phyloP scores from a whole-genome alignment of 2,329 filamentous ascomycete genomes.

The Ceratocystis albifundus region DNA sequence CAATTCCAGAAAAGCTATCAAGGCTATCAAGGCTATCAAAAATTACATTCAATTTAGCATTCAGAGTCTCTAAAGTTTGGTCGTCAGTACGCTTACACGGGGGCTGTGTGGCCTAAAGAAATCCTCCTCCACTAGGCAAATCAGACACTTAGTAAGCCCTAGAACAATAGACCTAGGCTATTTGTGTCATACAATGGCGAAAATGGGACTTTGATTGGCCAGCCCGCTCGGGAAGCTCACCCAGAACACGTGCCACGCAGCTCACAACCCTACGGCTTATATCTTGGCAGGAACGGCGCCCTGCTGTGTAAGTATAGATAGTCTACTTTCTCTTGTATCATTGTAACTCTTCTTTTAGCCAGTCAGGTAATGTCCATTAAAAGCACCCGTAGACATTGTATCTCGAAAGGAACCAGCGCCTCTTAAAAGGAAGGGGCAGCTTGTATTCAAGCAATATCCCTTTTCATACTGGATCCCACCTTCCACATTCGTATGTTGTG shows the following conservation, averaged over 20 bases:
- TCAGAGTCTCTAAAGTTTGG: too few species aligned
- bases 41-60: too few species aligned
- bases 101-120: too few species aligned
- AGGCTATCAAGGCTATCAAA: too few species aligned
- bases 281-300: background rate
- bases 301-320: background rate
- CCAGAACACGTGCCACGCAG: background rate
- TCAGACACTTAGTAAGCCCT: too few species aligned
- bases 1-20: too few species aligned
- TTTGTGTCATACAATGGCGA: too few species aligned
- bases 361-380: background rate
- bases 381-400: background rate
- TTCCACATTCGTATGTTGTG: constrained; percentile 5
- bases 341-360: background rate
- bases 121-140: too few species aligned
- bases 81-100: too few species aligned
- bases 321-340: background rate
- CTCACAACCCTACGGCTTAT: background rate
- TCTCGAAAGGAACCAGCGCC: background rate
- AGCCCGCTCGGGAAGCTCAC: background rate
- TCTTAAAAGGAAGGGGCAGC: background rate
- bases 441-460: background rate
- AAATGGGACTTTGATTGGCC: background rate
- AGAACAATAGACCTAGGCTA: too few species aligned
- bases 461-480: background rate